Base-by-base conservation (phyloP, 78 protist species). In the Monocercomonoides exilis region DNA sequence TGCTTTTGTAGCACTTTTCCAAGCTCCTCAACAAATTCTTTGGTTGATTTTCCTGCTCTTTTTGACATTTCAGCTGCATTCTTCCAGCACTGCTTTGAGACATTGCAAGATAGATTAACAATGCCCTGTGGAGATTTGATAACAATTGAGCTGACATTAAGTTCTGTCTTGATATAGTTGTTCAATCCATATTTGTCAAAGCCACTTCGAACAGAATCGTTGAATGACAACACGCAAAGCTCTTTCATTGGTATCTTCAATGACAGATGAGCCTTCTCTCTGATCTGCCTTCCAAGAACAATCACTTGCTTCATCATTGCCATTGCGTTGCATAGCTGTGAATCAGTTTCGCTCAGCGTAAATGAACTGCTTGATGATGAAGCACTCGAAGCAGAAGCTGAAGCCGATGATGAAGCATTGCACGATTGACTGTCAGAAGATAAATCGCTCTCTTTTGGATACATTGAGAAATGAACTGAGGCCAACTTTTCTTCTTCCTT, bases 221-320 rank as follows among this genome's bases (percentile, higher is more conserved):
- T 84, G 44, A 64, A 29, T 41, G 77, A 41, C 63, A 87, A 0
- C 54, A 32, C 41, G 77, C 54, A 32, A 44, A 89, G 88, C 82
- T 33, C 29, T 88, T 87, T 91, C 84, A 94, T 2, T 29, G 96
- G 93, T 43, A 87, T 77, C 43, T 85, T 92, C 35, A 81, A 1
- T 3, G 95, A 85, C 43, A 85, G 41, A 46, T 3, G 44, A 32
- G 2, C 6, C 54, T 77, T 33, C 33, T 97, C 98, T 41, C 99
- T 91, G 4, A 93, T 3, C 1, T 54, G 77, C 4, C 99, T 92
- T 41, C 94, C 97, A 34, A 89, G 41, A 43, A 77, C 89, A 43
- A 96, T 90, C 44, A 95, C 97, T 45, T 80, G 46, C 92, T 93
- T 96, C 97, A 97, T 93, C 43, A 84, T n/a, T 29, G 79, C 81